Conservation (phyloP, 2,329 filamentous ascomycete species). For the Cercospora janseana region DNA sequence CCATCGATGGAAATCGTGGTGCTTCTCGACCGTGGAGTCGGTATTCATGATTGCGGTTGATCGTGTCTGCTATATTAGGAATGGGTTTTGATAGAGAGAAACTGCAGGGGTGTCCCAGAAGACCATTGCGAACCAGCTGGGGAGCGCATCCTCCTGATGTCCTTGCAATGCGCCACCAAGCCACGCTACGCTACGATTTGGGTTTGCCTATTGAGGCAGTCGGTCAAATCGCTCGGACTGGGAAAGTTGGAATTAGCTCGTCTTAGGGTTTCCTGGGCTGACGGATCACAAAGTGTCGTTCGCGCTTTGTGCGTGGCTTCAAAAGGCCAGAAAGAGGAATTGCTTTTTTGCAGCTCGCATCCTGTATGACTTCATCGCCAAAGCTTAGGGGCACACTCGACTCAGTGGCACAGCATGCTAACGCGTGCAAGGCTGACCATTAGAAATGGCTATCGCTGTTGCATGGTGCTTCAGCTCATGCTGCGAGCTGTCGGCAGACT, state of each 20-base stretch:
- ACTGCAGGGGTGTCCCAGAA: conserved; percentile 1
- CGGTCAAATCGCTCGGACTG: not conserved
- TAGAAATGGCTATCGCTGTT: not conserved
- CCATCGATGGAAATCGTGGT: not conserved
- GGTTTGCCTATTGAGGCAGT: not conserved
- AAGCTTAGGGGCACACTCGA: no score
- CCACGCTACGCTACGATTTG: not conserved
- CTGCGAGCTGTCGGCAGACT: not conserved
- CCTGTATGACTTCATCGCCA: no score
- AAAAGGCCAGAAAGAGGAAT: not conserved
- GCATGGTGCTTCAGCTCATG: not conserved
- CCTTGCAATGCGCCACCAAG: not conserved
- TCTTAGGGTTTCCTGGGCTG: conserved; percentile 2
- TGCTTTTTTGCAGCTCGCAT: no score
- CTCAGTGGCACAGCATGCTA: not conserved
- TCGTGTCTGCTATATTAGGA: not conserved
- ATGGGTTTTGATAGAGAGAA: not conserved
- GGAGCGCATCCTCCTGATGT: not conserved
- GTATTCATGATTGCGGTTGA: conserved; percentile 7
- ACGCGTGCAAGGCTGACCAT: not conserved
- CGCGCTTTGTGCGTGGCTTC: not conserved
- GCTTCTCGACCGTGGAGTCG: conserved; percentile 5
- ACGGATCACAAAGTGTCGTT: conserved; percentile 1
- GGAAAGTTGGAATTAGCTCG: conserved; percentile 10
- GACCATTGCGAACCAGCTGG: not conserved